Evolutionary conservation across 1,139 yeast species (phyloP).

Genomic region (Pichia sp.): DNA sequence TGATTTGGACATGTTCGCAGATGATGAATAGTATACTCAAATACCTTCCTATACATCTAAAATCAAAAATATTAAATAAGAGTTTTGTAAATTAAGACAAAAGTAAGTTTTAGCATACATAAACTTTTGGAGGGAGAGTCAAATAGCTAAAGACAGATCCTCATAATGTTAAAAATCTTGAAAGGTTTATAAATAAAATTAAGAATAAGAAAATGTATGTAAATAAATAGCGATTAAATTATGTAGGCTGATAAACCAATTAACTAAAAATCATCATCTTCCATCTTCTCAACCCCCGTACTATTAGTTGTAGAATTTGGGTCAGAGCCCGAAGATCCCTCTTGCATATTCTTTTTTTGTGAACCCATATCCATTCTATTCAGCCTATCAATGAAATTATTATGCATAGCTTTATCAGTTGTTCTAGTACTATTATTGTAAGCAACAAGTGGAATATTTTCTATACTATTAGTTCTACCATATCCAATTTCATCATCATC

Average conservation of each 20-base stretch:
- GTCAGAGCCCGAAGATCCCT: constrained; percentile 5
- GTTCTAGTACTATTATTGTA: neutral
- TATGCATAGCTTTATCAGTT: constrained; percentile 1
- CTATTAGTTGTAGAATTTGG: neutral
- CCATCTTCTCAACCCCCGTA: neutral
- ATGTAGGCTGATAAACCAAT: too few species aligned
- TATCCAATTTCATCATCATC: neutral
- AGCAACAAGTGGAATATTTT: constrained; percentile 1
- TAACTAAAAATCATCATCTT: neutral
- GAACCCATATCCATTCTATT: neutral
- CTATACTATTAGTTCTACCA: neutral
- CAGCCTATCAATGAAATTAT: constrained; percentile 4
- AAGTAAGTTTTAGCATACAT: too few species aligned
- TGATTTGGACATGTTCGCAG: constrained; percentile 26
- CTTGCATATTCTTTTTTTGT: neutral
- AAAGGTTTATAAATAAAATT: too few species aligned
- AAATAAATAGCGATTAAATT: too few species aligned
- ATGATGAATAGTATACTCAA: constrained; percentile 14
- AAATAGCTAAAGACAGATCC: too few species aligned
- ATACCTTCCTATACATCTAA: constrained; percentile 1
- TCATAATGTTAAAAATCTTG: too few species aligned
- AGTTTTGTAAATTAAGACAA: too few species aligned
- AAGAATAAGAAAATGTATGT: too few species aligned
- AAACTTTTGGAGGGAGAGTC: too few species aligned
- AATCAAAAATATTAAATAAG: neutral